Evolutionary conservation across 768 basidiomycete genomes (phyloP).

Genomic region (Hygrophoropsis aurantiaca): DNA sequence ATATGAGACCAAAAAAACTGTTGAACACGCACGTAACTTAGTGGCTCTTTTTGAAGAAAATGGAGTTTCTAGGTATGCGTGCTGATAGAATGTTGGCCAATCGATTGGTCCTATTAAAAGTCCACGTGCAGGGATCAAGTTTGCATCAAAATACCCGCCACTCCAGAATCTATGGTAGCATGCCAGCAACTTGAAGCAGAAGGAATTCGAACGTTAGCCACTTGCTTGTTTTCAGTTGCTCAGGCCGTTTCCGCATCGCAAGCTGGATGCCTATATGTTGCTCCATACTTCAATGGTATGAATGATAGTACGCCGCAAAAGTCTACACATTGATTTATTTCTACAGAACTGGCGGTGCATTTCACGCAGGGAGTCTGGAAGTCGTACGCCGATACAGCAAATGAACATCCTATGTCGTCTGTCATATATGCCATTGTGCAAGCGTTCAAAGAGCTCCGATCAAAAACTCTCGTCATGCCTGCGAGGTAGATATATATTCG

Average conservation of each 20-base stretch:
- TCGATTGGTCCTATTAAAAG: background rate
- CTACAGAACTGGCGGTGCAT: constrained; percentile 46
- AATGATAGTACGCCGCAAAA: no score
- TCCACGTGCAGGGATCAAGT: constrained; percentile 40
- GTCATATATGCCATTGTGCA: constrained; percentile 40
- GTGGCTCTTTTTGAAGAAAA: constrained; percentile 40
- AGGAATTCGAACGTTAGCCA: constrained; percentile 54
- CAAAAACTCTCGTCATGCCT: constrained; percentile 48
- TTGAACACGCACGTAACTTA: constrained; percentile 42
- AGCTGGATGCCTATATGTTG: constrained; percentile 51
- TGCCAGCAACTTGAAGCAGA: constrained; percentile 42
- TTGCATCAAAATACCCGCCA: constrained; percentile 61
- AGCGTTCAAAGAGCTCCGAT: constrained; percentile 33
- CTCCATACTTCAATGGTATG: constrained; percentile 58
- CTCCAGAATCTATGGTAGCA: constrained; percentile 50
- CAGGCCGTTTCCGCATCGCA: constrained; percentile 57
- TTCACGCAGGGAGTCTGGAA: constrained; percentile 41
- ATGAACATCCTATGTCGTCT: constrained; percentile 41
- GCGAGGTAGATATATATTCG: constrained; percentile 37
- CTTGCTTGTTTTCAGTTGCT: constrained; percentile 52
- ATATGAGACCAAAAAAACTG: constrained; percentile 40
- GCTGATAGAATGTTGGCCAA: background rate
- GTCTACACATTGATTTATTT: background rate
- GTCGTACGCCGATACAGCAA: constrained; percentile 36
- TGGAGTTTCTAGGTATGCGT: constrained; percentile 39